These are phyloP conservation scores for Cornus florida DNA, from an alignment of 148 eudicot genomes.

Conservation along the genomic window DNA sequence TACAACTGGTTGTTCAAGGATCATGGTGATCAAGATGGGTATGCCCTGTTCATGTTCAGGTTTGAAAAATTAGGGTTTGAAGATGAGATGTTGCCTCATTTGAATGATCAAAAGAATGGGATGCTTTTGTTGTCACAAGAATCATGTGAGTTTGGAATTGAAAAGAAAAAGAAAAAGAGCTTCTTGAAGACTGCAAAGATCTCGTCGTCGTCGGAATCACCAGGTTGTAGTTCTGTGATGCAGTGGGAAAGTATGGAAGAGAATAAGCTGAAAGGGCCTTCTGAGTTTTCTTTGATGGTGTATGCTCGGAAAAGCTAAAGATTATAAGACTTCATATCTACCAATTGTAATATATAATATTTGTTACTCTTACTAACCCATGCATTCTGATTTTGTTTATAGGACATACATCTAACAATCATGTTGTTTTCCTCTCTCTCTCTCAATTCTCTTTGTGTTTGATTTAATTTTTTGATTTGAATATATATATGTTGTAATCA, in stretches of 20 bases:
- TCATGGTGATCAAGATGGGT: conserved; percentile 17
- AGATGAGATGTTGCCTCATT: not conserved
- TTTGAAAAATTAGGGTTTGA: conserved; percentile 29
- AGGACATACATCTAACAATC: no score
- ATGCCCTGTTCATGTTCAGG: conserved; percentile 55
- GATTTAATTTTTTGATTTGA: no score
- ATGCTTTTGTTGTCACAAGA: conserved; percentile 40
- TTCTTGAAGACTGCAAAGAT: conserved; percentile 42
- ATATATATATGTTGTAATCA: no score
- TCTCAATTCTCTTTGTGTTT: no score
- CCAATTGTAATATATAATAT: no score
- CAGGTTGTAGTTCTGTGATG: conserved; percentile 71
- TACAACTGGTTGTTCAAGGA: conserved; percentile 53
- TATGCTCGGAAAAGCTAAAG: conserved; percentile 70
- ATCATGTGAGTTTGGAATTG: conserved; percentile 53
- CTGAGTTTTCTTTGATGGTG: conserved; percentile 74
- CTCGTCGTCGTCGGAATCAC: conserved; percentile 65
- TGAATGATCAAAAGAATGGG: not conserved
- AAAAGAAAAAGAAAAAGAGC: conserved; percentile 59
- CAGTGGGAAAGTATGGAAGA: conserved; percentile 91
- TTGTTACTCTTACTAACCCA: no score
- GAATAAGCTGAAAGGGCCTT: conserved; percentile 64
- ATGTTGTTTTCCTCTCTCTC: no score
- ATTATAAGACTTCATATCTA: not conserved
- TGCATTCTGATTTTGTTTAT: no score